Conservation (phyloP, 345 rosid genomes). For the Salix caprea region DNA sequence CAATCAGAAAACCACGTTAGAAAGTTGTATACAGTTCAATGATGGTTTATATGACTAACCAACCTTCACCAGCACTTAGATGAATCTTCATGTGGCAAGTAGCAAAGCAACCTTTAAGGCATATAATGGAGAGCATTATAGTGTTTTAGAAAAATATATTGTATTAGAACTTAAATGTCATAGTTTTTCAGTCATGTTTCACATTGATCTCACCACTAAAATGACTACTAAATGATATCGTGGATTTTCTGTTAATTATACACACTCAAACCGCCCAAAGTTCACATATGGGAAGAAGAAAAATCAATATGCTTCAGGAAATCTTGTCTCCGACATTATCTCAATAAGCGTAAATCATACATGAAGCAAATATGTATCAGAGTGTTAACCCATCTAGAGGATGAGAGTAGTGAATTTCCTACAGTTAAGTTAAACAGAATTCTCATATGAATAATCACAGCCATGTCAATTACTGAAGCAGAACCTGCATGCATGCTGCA, state of each 20-base stretch:
- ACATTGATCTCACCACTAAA: background rate
- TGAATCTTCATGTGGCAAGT: background rate
- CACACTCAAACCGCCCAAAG: too few relatives aligned
- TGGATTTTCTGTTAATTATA: background rate
- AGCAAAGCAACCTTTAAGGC: background rate
- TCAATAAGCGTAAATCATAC: background rate
- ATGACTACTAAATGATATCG: background rate
- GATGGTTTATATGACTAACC: background rate
- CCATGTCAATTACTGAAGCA: background rate
- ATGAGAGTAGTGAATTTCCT: background rate
- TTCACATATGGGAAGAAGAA: background rate
- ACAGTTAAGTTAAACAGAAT: background rate
- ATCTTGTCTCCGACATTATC: background rate
- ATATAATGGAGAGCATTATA: background rate
- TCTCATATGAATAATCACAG: background rate
- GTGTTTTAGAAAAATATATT: background rate
- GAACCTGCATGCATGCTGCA: background rate
- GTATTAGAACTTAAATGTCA: background rate
- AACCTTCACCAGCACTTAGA: background rate
- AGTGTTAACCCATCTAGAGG: background rate
- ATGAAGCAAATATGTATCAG: background rate
- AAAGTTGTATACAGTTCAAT: background rate
- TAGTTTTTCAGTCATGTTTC: background rate
- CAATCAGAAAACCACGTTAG: background rate
- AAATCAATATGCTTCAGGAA: background rate